Evolutionary conservation across 2,329 filamentous ascomycete species (phyloP).

Genomic region (Aphanocladium album): DNA sequence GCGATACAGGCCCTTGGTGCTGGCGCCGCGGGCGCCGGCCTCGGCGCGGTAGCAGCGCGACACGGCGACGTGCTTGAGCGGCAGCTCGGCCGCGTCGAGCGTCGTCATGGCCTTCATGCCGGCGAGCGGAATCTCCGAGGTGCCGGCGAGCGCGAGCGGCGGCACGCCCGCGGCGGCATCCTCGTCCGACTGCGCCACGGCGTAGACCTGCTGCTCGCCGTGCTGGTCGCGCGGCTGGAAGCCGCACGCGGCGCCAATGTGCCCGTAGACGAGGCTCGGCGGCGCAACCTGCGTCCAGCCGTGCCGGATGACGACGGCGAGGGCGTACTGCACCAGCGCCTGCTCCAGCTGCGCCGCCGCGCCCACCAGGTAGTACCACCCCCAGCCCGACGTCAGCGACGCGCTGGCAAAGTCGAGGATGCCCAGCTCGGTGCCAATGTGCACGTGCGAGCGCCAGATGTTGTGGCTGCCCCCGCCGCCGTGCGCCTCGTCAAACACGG

Average conservation of each 20-base stretch:
- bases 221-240: constrained; percentile 90
- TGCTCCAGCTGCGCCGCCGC: constrained; percentile 93
- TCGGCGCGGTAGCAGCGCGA: constrained; percentile 96
- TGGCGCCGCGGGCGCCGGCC: constrained; percentile 81
- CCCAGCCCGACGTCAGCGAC: constrained; percentile 83
- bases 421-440: constrained; percentile 80
- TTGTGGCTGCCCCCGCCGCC: constrained; percentile 31
- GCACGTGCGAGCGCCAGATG: constrained; percentile 69
- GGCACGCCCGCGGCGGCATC: constrained; percentile 61
- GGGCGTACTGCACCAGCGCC: constrained; percentile 80
- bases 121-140: constrained; percentile 90
- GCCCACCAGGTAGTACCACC: constrained; percentile 94
- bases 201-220: constrained; percentile 89
- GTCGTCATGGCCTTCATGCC: constrained; percentile 77
- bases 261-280: constrained; percentile 84
- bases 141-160: constrained; percentile 73
- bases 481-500: constrained; percentile 33
- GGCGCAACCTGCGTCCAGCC: constrained; percentile 81
- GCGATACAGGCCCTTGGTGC: constrained; percentile 91
- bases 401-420: constrained; percentile 87
- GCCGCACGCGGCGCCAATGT: constrained; percentile 85
- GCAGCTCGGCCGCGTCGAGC: constrained; percentile 61
- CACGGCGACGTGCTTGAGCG: constrained; percentile 73
- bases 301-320: constrained; percentile 63
- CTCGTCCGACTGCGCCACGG: constrained; percentile 60